Base-by-base conservation (phyloP, 2,329 filamentous ascomycete species). In the Dactylellina haptotyla region DNA sequence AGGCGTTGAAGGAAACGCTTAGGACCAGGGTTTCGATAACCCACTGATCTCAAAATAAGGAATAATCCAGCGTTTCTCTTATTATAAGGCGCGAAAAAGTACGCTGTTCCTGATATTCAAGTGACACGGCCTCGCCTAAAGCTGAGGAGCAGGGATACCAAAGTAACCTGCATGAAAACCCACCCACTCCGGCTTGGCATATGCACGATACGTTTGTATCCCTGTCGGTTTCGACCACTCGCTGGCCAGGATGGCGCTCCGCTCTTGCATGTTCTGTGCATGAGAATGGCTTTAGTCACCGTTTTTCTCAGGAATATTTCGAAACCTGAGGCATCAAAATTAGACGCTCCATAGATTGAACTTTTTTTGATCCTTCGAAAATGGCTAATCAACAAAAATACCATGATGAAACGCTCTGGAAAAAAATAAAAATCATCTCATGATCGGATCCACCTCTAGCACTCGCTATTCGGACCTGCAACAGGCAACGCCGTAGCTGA, bases 151-250 rank as follows among this genome's bases (percentile, higher is more conserved):
- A 61, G 46, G 64, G 64, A 62, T 69, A 56, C 64, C 3, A 61
- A 69, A 30, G 48, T 69, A 39, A 23, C 54, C 23, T 69, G 56
- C 64, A 56, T 56, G 41, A 51, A 28, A 34, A n/a, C 39, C 26
- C 54, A 46, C 23, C 32, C 28, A 26, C 46, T 23, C 34, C 28
- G 53, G 62, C 51, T 56, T 57, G 63, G 63, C 54, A 61, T 46
- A 41, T 62, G 56, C 56, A 61, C 5, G 64, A 37, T 54, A 46
- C 28, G 2, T 69, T 61, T 69, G 64, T 69, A 69, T 62, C 64
- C 64, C 64, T 69, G 64, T 56, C 56, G 9, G 2, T 4, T 25
- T n/a, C 63, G 34, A 34, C 53, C 63, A 59, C n/a, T 58, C 34
- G 43, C 41, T 51, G 46, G 30, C 32, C 51, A 30, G 37, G 34